Evolutionary conservation across 176 grass and related monocot species (phyloP).

Genomic region (Oryza meridionalis): DNA sequence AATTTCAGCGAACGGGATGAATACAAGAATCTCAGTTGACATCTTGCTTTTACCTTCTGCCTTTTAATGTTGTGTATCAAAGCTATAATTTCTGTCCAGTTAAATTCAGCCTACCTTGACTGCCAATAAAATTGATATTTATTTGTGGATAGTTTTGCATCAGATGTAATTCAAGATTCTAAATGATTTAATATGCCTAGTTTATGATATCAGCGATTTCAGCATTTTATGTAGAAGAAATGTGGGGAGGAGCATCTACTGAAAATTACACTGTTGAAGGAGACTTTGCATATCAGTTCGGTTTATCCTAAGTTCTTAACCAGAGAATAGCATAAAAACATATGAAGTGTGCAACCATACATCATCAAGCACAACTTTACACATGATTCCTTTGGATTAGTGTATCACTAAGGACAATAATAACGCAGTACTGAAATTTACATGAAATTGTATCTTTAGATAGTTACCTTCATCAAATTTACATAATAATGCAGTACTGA

Average conservation of each 20-base stretch:
- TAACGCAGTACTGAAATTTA: not conserved
- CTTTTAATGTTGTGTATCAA: slow-evolving; percentile 1
- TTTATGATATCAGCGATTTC: not conserved
- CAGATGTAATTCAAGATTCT: slow-evolving; percentile 2
- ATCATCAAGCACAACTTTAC: not conserved
- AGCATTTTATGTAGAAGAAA: not conserved
- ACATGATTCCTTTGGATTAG: slow-evolving; percentile 11
- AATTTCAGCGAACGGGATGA: not conserved
- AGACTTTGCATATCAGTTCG: not conserved
- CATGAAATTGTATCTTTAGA: not conserved
- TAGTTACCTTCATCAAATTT: slow-evolving; percentile 83
- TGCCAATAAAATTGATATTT: not conserved
- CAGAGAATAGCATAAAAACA: slow-evolving; percentile 9
- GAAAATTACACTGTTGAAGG: slow-evolving; percentile 21
- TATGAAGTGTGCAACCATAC: not conserved
- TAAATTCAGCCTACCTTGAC: not conserved
- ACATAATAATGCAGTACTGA: not conserved
- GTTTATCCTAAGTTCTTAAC: slow-evolving; percentile 6
- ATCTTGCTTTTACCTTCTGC: not conserved
- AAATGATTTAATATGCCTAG: not conserved
- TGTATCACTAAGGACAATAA: slow-evolving; percentile 8
- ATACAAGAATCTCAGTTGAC: not conserved
- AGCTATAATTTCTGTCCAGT: not conserved
- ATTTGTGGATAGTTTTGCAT: not conserved
- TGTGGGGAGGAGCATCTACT: slow-evolving; percentile 5